Evolutionary conservation across 805 yeast species (phyloP).

Genomic region (Saturnispora zaruensis): DNA sequence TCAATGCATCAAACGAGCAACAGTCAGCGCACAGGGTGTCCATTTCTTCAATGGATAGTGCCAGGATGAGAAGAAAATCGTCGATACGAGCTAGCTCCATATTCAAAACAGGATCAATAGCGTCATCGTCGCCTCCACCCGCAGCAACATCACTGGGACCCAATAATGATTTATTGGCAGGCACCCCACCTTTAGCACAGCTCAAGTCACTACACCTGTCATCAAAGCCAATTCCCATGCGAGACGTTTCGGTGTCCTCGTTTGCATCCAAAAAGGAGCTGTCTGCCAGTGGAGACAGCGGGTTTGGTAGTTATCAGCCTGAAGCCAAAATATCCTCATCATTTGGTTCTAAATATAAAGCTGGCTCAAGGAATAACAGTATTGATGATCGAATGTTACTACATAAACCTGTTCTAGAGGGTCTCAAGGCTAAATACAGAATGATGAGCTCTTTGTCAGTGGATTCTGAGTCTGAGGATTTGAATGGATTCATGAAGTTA

Average conservation of each 20-base stretch:
- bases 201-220: conserved; percentile 14
- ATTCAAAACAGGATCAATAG: conserved; percentile 54
- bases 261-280: conserved; percentile 1
- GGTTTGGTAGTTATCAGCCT: conserved; percentile 2
- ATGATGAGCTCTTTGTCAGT: conserved; percentile 20
- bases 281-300: conserved; percentile 6
- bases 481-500: conserved; percentile 29
- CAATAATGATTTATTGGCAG: not conserved
- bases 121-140: conserved; percentile 31
- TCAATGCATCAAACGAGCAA: not conserved
- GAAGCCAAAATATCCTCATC: conserved; percentile 52
- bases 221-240: conserved; percentile 30
- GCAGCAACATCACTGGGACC: conserved; percentile 5
- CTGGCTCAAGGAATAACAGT: conserved; percentile 24
- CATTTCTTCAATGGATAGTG: conserved; percentile 19
- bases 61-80: conserved; percentile 23
- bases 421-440: conserved; percentile 19
- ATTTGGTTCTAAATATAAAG: conserved; percentile 48
- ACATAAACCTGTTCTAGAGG: conserved; percentile 21
- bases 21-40: conserved; percentile 15
- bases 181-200: conserved; percentile 5
- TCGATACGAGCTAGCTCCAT: conserved; percentile 42
- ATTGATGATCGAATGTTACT: conserved; percentile 16
- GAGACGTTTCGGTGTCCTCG: conserved; percentile 37
- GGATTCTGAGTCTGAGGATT: conserved; percentile 26